phyloP scores from a whole-genome alignment of 2,329 filamentous ascomycete species.

The Aurifilum marmelostoma region DNA sequence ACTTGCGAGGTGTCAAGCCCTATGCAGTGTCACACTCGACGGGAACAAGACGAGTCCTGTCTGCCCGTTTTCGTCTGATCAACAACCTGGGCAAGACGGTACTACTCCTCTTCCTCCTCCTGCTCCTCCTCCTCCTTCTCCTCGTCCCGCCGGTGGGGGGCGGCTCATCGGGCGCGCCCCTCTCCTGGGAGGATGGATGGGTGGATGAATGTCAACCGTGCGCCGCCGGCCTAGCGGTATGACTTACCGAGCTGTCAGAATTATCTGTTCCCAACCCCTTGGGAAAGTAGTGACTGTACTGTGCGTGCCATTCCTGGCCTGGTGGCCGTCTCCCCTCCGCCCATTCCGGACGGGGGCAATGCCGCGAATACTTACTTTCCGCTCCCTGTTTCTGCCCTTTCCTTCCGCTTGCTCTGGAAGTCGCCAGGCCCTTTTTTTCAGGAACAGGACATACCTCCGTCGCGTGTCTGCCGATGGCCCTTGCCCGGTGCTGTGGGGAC shows the following conservation, averaged over 20 bases:
- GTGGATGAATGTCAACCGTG: not conserved
- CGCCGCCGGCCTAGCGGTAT: constrained; percentile 2
- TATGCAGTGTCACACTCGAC: constrained; percentile 8
- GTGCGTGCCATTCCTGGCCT: not conserved
- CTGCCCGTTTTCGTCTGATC: not conserved
- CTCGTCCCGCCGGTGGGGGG: not conserved
- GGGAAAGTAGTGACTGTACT: not conserved
- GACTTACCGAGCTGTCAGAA: constrained; percentile 7
- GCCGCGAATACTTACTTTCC: not conserved
- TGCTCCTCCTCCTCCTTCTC: too few species aligned
- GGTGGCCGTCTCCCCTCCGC: not conserved
- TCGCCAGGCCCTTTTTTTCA: not conserved
- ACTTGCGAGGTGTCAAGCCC: constrained; percentile 13
- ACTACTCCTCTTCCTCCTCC: too few species aligned
- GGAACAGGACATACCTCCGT: constrained; percentile 14
- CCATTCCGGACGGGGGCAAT: constrained; percentile 9
- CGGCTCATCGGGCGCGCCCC: not conserved
- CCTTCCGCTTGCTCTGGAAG: not conserved
- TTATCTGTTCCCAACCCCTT: not conserved
- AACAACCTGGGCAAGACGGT: not conserved
- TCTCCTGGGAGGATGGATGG: not conserved
- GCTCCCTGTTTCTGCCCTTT: not conserved
- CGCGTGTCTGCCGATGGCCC: not conserved
- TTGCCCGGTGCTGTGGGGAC: not conserved
- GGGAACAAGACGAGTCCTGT: not conserved